Base-by-base conservation (phyloP, 2,329 filamentous ascomycete genomes). In the Exserohilum rostratum region DNA sequence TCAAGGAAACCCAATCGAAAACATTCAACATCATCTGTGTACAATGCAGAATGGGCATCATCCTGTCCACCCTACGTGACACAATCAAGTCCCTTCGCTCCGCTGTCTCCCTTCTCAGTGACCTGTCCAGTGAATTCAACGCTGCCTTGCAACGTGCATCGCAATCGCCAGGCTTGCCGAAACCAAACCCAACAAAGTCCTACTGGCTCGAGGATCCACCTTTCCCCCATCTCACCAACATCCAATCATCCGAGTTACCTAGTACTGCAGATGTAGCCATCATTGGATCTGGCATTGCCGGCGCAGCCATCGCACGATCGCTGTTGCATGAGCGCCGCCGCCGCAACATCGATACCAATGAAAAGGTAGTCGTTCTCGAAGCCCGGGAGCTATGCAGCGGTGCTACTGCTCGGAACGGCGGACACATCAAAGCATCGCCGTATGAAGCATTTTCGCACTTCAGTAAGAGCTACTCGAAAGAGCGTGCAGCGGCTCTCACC, bases 211-310 rank as follows among this genome's bases (percentile, higher is more conserved):
- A 42, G 15, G 44, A 58, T 15, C 53, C 56, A 17, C 56, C 56
- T n/a, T 51, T 46, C 25, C 56, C 48, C 20, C 39, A 49, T 42
- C 53, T 56, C 4, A 31, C 43, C 15, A 25, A 56, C 29, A 17
- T 49, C 10, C 30, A 34, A 1, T 58, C 56, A 20, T 5, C 38
- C 5, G 7, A 46, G 5, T 30, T 61, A 6, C 78, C 79, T 0
- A 39, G 61, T 1, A 64, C 71, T 6, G 78, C 77, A 5, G 83
- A 85, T 52, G 67, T 83, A 2, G 77, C 82, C 15, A 77, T 85
- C 35, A 79, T 85, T 57, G 82, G 83, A 18, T 84, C 82, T 31
- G 84, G 83, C 1, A 84, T 85, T 54, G 80, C 82, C 1, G 81
- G 77, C 9, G 77, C 75, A 3, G 73, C 75, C 17, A 67, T 79